Evolutionary conservation across 2,329 filamentous ascomycete genomes (phyloP).

Genomic region (Alternaria ventricosa): DNA sequence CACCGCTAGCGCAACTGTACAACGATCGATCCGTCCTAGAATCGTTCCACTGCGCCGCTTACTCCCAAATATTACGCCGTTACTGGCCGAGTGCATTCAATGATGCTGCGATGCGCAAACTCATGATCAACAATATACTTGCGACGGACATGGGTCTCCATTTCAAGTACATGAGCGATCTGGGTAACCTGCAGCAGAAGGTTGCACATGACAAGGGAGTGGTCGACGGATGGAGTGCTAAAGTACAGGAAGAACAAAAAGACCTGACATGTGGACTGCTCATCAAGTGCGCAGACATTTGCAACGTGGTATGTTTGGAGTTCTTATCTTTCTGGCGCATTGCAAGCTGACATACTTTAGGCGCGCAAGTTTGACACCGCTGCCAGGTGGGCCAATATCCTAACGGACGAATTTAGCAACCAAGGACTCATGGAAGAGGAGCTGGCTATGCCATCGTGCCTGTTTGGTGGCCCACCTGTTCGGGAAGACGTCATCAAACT

Average conservation of each 20-base stretch:
- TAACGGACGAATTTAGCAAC: constrained; percentile 94
- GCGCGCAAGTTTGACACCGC: constrained; percentile 84
- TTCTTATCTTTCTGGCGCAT: background rate
- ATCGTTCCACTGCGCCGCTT: constrained; percentile 96
- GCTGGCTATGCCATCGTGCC: constrained; percentile 83
- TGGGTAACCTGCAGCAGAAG: constrained; percentile 81
- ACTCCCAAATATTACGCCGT: constrained; percentile 90
- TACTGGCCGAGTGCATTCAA: constrained; percentile 88
- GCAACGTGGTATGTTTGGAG: constrained; percentile 84
- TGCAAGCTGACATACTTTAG: constrained; percentile 53
- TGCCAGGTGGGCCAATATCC: constrained; percentile 85
- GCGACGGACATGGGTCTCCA: constrained; percentile 98
- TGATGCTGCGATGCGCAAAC: constrained; percentile 77
- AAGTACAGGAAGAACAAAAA: constrained; percentile 76
- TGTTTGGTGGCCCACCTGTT: constrained; percentile 79
- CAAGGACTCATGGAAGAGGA: constrained; percentile 92
- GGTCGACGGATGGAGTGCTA: constrained; percentile 76
- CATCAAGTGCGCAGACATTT: constrained; percentile 98
- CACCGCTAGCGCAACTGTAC: constrained; percentile 91
- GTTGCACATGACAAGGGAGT: constrained; percentile 68
- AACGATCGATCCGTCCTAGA: constrained; percentile 97
- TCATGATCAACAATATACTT: constrained; percentile 97
- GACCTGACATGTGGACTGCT: constrained; percentile 85
- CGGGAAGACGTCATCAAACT: constrained; percentile 83
- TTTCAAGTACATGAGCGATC: constrained; percentile 92